Base-by-base conservation (phyloP, 2,329 filamentous ascomycete species). In the Curvularia spicifera region DNA sequence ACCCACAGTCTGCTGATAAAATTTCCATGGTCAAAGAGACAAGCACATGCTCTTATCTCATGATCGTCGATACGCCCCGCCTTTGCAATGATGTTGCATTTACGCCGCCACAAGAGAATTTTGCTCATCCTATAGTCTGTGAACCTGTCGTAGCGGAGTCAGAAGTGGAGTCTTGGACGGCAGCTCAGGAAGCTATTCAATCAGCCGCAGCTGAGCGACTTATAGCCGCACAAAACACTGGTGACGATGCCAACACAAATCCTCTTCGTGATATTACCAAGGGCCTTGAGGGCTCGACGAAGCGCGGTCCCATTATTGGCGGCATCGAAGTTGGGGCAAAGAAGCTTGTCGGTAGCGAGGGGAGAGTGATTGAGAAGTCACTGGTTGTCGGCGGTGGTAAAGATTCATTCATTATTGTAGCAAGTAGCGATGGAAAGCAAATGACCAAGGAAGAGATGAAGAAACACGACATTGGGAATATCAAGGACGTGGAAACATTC, bases 1-100 rank as follows among this genome's bases (percentile, higher is more conserved):
- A 91, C 68, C 91, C 91, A 0, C 88, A 90, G 48, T 85, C 85
- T 2, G 82, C 81, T 46, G 89, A 96, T 74, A 87, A 89, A 47
- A 97, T 97, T 68, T 89, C 89, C 43, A 93, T 91, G 87, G 96
- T 97, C 78, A 97, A 97, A 76, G 93, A 97, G 75, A 87, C 94
- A 1, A 90, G 89, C 2, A 97, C 92, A 10, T 97, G 93, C 78
- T 87, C 91, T 12, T 97, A 97, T 73, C 83, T 97, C 53, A 97
- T 97, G 93, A 87, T 96, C 31, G 86, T 97, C 62, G 90, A 96
- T 73, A 97, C 93, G 0, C 91, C 93, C 0, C 88, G 92, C 0
- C 85, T 97, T 12, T 97, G 93, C 79, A 87, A 89, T 71, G 93
- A 97, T 66, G 86, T 91, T 9, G 92, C 92, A 9, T 97, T 97